phyloP scores from a whole-genome alignment of 169 alveolate species.

The Plasmodium fragile region DNA sequence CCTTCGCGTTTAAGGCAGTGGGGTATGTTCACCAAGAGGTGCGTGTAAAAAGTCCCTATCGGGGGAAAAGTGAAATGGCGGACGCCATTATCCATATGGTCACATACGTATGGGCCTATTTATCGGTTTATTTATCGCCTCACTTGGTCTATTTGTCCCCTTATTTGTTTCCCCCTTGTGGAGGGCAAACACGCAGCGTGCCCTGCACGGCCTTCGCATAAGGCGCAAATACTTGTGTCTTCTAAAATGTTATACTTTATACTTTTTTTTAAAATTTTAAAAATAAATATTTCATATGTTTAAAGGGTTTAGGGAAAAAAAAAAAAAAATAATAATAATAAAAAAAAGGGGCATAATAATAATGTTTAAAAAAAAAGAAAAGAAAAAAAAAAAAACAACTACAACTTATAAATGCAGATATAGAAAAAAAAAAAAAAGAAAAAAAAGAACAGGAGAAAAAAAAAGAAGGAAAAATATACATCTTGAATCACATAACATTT shows the following conservation, averaged over 20 bases:
- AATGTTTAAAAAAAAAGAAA: not conserved
- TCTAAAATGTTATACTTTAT: slow-evolving; percentile 7
- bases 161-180: not conserved
- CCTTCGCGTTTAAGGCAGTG: not conserved
- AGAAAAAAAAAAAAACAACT: slow-evolving; percentile 19
- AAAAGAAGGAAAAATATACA: not conserved
- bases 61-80: not conserved
- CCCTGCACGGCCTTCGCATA: not conserved
- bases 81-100: not conserved
- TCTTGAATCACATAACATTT: slow-evolving; percentile 38
- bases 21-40: not conserved
- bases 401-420: slow-evolving; percentile 38
- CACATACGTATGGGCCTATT: not conserved
- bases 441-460: not conserved
- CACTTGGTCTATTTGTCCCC: not conserved
- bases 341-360: slow-evolving; percentile 3
- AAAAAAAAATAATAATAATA: slow-evolving; percentile 1
- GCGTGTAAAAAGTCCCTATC: not conserved
- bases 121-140: not conserved
- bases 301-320: not conserved
- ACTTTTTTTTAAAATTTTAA: slow-evolving; percentile 5
- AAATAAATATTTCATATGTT: slow-evolving; percentile 42
- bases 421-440: not conserved
- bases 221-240: slow-evolving; percentile 2
- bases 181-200: not conserved